Base-by-base conservation (phyloP, 2,329 filamentous ascomycete genomes). In the Colletotrichum shisoi region DNA sequence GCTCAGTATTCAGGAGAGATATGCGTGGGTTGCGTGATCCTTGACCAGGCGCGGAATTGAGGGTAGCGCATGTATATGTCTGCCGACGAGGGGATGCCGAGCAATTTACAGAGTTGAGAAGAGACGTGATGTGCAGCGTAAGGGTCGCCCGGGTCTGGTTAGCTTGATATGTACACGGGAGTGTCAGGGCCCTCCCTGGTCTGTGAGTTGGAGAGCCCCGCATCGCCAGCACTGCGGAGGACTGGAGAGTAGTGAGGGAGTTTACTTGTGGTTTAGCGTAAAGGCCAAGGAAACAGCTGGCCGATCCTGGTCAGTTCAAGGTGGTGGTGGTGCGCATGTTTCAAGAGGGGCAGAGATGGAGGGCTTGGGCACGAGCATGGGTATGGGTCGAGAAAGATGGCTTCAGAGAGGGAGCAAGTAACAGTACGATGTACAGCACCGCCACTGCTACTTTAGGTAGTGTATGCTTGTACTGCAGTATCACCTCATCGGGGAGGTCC, bases 301-400 rank as follows among this genome's bases (percentile, higher is more conserved):
- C 56, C 42, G 45, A 59, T 21, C 44, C 44, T 59, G 3, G 45
- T 49, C 42, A 31, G 12, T 52, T 51, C 15, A 58, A 48, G 24
- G 31, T 34, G 24, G 34, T 34, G 37, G 46, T 62, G 57, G 17
- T 62, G 57, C 44, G 57, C 63, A 51, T 40, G 63, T 66, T 66
- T 62, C 58, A 56, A 62, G 58, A 51, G 49, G 39, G 62, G 46
- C 45, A 49, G 52, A 54, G 31, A 49, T 40, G 21, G 19, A 63
- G 52, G n/a, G 57, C 56, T 60, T 53, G 62, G 62, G 40, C 51
- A 49, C 15, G 51, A 34, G 40, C 12, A 31, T 31, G 31, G 31
- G 31, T 7, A 31, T 31, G 31, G 27, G 17, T 15, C 21, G 17
- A 19, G n/a, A 17, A 15, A 34, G 11, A 11, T 9, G 48, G 48